A percentile compares a stretch with the other conserved stretches of the same genome.
These are phyloP conservation scores for Pichia gijzeniarum DNA, from an alignment of 805 yeast species.

Conservation along the genomic window DNA sequence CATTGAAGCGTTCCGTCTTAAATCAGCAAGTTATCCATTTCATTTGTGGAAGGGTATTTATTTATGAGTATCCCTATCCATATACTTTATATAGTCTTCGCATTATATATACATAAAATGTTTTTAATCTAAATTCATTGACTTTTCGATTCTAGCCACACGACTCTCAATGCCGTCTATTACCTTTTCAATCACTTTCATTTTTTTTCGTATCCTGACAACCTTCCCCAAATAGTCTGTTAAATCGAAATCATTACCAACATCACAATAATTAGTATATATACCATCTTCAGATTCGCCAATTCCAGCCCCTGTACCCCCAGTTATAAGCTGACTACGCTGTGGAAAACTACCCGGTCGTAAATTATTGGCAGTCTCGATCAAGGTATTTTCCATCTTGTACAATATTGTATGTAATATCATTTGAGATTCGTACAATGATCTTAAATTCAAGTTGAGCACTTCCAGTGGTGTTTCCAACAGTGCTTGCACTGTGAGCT, in stretches of 20 bases:
- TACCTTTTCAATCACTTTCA: conserved; percentile 22
- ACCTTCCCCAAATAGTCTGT: conserved; percentile 23
- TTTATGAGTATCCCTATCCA: not conserved
- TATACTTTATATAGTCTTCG: not conserved
- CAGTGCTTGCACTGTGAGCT: conserved; percentile 49
- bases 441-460: conserved; percentile 43
- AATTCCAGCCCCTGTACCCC: not conserved
- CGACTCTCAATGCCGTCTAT: conserved; percentile 34
- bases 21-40: conserved; percentile 75
- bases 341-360: not conserved
- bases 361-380: conserved; percentile 11
- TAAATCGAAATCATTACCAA: conserved; percentile 15
- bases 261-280: conserved; percentile 13
- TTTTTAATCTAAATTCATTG: not conserved
- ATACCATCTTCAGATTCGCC: conserved; percentile 11
- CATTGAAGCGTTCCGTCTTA: conserved; percentile 59
- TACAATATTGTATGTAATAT: conserved; percentile 44
- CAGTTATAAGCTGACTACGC: not conserved
- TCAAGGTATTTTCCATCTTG: conserved; percentile 33
- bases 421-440: conserved; percentile 50
- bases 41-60: conserved; percentile 35
- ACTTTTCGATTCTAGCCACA: conserved; percentile 24
- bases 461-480: conserved; percentile 49
- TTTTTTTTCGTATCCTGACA: conserved; percentile 18
- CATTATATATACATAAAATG: not conserved